A percentile compares a stretch with the other conserved stretches of the same genome.
phyloP scores from a whole-genome alignment of 257 asterid species.

The Lavandula angustifolia region DNA sequence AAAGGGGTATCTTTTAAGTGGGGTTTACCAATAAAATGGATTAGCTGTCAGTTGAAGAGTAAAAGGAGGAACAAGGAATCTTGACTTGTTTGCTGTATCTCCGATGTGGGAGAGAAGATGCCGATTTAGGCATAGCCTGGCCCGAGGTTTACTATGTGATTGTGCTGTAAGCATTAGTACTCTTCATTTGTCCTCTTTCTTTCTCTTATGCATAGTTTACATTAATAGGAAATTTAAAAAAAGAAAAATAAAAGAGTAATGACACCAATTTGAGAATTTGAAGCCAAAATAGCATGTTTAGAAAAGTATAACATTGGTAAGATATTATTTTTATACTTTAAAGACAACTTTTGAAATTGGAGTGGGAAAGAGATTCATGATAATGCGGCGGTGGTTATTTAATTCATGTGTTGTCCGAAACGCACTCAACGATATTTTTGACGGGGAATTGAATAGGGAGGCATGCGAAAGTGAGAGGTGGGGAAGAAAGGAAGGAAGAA shows the following conservation, averaged over 20 bases:
- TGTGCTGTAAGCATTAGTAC: constrained; percentile 27
- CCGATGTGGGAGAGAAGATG: constrained; percentile 28
- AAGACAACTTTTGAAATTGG: constrained; percentile 37
- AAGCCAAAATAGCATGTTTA: background rate
- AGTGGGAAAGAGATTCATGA: constrained; percentile 19
- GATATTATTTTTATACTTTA: background rate
- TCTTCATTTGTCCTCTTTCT: background rate
- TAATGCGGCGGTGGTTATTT: constrained; percentile 15
- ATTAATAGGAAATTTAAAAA: constrained; percentile 2
- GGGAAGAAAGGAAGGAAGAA: background rate
- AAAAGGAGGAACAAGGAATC: constrained; percentile 62
- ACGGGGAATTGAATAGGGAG: constrained; percentile 37
- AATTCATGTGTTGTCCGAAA: constrained; percentile 32
- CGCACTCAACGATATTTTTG: constrained; percentile 47
- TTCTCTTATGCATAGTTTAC: constrained; percentile 13
- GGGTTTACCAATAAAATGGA: constrained; percentile 38
- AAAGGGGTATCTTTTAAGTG: constrained; percentile 20
- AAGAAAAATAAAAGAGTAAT: background rate
- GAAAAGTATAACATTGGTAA: too few relatives aligned
- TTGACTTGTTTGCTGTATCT: constrained; percentile 52
- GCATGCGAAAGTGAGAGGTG: constrained; percentile 39
- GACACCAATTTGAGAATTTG: background rate
- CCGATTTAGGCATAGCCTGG: constrained; percentile 31
- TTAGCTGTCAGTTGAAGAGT: constrained; percentile 57
- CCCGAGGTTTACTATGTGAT: constrained; percentile 38